These are phyloP conservation scores for Microstegium vimineum DNA, from an alignment of 176 grass and related monocot genomes.

Conservation along the genomic window DNA sequence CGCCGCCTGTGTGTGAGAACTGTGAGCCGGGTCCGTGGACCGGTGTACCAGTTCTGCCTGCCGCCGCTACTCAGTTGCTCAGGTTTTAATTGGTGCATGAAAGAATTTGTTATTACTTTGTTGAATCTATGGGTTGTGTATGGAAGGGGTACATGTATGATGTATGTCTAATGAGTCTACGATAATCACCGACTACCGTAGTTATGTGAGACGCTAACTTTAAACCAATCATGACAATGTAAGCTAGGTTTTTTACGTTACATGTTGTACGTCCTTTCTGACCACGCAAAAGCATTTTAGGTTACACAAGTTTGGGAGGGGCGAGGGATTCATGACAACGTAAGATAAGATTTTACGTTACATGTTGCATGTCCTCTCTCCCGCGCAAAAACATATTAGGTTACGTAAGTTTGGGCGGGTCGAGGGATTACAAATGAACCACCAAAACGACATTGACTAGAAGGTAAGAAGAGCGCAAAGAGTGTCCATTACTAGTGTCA, in stretches of 20 bases:
- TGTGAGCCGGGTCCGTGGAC: constrained; percentile 38
- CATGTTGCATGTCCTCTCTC: background rate
- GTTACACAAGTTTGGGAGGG: too few species aligned
- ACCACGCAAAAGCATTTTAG: too few species aligned
- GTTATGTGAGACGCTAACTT: background rate
- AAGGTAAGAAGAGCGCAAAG: background rate
- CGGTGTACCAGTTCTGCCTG: background rate
- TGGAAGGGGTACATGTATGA: background rate
- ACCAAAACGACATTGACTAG: background rate
- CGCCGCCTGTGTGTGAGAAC: background rate
- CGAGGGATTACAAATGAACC: background rate
- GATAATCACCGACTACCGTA: rapidly evolving
- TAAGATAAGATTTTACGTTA: background rate
- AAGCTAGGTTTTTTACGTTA: background rate
- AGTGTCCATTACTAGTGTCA: too few species aligned
- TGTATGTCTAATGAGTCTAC: background rate
- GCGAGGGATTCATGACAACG: background rate
- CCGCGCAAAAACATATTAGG: background rate
- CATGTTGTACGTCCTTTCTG: background rate
- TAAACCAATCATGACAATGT: background rate
- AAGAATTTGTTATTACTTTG: background rate
- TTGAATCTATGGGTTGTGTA: background rate
- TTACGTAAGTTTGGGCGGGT: background rate
- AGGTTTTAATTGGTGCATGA: background rate
- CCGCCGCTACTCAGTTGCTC: background rate